Percentiles rank a stretch among this genome's conserved stretches.
Conservation (phyloP, 1,139 yeast species). For the Saccharomyces uvarum region DNA sequence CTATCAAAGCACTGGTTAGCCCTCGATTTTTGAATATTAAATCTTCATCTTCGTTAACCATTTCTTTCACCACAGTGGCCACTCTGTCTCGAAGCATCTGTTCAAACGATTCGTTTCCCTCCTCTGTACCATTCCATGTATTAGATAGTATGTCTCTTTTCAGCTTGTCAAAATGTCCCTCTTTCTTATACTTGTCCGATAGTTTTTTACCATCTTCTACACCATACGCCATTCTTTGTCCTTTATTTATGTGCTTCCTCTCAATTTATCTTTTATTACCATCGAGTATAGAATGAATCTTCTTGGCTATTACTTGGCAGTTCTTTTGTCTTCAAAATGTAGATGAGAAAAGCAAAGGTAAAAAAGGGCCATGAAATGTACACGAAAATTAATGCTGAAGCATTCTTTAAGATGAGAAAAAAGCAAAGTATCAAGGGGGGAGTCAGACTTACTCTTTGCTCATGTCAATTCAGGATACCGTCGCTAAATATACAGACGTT, state of each 20-base stretch:
- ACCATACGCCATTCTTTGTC: background rate
- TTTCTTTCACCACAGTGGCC: conserved; percentile 17
- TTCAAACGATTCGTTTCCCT: conserved; percentile 13
- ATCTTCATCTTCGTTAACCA: conserved; percentile 27
- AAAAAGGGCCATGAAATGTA: background rate
- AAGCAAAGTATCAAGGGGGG: no score
- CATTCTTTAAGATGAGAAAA: background rate
- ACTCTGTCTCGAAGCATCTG: conserved; percentile 19
- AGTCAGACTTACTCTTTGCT: background rate
- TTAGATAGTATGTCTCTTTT: conserved; percentile 22
- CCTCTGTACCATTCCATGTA: background rate
- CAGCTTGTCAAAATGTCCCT: conserved; percentile 28
- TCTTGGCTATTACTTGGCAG: background rate
- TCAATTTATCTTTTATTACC: background rate
- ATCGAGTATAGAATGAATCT: background rate
- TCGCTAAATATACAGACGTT: background rate
- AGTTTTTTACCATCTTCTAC: conserved; percentile 24
- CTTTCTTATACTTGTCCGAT: conserved; percentile 27
- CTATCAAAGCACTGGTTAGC: conserved; percentile 30
- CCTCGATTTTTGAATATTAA: conserved; percentile 30
- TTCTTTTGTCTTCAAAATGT: background rate
- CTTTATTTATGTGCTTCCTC: background rate
- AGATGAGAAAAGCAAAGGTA: background rate
- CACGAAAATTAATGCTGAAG: background rate
- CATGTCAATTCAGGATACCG: background rate